phyloP scores from a whole-genome alignment of 176 grass and related monocot genomes.

The Neostapfia colusana region DNA sequence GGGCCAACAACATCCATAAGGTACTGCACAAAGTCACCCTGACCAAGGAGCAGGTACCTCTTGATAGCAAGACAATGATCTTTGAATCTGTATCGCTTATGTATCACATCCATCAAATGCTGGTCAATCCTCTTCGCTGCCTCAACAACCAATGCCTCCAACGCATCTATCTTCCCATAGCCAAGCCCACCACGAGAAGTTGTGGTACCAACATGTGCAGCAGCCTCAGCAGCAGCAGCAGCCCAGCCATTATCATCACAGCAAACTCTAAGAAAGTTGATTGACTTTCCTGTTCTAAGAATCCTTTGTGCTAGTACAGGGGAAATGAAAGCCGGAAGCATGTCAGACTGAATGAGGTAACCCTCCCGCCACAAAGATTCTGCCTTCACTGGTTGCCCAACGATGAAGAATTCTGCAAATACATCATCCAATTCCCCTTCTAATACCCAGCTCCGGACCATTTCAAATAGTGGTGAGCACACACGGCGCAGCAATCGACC shows the following conservation, averaged over 20 bases:
- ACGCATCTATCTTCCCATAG: constrained; percentile 85
- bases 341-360: constrained; percentile 75
- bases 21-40: constrained; percentile 98
- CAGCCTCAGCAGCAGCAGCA: constrained; percentile 62
- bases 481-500: constrained; percentile 64
- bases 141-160: constrained; percentile 84
- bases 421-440: constrained; percentile 89
- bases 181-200: constrained; percentile 77
- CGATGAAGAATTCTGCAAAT: constrained; percentile 86
- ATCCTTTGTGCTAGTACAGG: constrained; percentile 71
- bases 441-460: constrained; percentile 84
- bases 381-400: constrained; percentile 77
- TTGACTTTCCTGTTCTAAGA: constrained; percentile 89
- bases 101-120: constrained; percentile 92
- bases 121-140: constrained; percentile 81
- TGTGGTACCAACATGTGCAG: constrained; percentile 78
- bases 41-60: constrained; percentile 90
- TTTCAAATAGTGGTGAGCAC: constrained; percentile 94
- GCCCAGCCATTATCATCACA: constrained; percentile 94
- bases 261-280: constrained; percentile 89
- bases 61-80: constrained; percentile 96
- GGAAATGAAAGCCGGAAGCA: constrained; percentile 94
- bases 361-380: constrained; percentile 90
- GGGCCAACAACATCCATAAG: constrained; percentile 92
- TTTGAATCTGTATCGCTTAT: constrained; percentile 74